Percentiles rank a stretch among this genome's conserved stretches.
Evolutionary conservation across 441 rosid genomes (phyloP).

Genomic region (Pelargonium fulgidum): DNA sequence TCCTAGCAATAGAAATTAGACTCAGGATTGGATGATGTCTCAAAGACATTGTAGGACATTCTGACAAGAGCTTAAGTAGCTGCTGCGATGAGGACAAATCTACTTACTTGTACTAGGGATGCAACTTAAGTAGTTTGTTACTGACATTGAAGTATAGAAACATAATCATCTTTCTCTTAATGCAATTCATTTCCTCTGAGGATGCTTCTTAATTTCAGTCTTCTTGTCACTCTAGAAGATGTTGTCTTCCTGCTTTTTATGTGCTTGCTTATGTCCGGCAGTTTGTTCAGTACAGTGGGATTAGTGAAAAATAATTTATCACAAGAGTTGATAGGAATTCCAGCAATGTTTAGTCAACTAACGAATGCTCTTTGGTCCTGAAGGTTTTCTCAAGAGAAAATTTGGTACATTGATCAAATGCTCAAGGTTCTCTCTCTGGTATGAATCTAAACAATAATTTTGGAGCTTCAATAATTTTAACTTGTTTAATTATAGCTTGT

Average conservation of each 20-base stretch:
- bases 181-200: not conserved
- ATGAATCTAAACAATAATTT: constrained; percentile 26
- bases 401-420: constrained; percentile 99
- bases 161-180: not conserved
- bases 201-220: constrained; percentile 6
- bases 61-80: not conserved
- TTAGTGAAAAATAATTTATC: constrained; percentile 8
- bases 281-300: not conserved
- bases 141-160: not conserved
- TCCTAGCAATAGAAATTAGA: not conserved
- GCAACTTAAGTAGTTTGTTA: constrained; percentile 8
- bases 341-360: constrained; percentile 18
- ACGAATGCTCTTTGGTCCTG: constrained; percentile 27
- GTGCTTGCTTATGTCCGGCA: not conserved
- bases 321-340: constrained; percentile 10
- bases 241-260: not conserved
- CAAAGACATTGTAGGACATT: constrained; percentile 11
- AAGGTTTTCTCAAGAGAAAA: constrained; percentile 95
- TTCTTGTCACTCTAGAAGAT: not conserved
- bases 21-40: constrained; percentile 9
- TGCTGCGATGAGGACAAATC: not conserved
- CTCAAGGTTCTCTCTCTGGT: constrained; percentile 98
- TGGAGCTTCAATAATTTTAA: not conserved
- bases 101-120: not conserved
- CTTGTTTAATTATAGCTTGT: not conserved